Evolutionary conservation across 75 land plant genomes (phyloP).

Genomic region (Isoetes taiwanensis): DNA sequence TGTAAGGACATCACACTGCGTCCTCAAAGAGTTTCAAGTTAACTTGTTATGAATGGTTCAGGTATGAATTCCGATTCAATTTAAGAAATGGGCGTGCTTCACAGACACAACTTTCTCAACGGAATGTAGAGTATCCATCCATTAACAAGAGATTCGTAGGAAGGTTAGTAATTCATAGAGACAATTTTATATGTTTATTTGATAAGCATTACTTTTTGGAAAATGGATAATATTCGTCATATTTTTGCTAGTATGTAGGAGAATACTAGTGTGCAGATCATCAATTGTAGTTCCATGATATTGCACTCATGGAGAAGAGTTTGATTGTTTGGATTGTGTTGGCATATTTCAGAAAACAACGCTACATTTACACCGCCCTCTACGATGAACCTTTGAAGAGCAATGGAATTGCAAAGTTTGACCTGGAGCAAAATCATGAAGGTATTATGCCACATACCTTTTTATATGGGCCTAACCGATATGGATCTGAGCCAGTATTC

Average conservation of each 20-base stretch:
- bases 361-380: conserved; percentile 53
- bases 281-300: too few species aligned
- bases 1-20: conserved; percentile 31
- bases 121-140: conserved; percentile 74
- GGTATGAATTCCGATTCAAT: conserved; percentile 90
- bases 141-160: conserved; percentile 81
- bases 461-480: conserved; percentile 57
- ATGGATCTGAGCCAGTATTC: conserved; percentile 81
- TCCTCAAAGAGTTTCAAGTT: too few species aligned
- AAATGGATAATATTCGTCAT: too few species aligned
- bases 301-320: too few species aligned
- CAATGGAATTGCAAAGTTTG: conserved; percentile 64
- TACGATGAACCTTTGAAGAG: conserved; percentile 44
- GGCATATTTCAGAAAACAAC: conserved; percentile 46
- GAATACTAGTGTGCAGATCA: too few species aligned
- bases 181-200: too few species aligned
- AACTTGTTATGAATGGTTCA: too few species aligned
- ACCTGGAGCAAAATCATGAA: conserved; percentile 53
- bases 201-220: too few species aligned
- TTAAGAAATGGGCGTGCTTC: conserved; percentile 69
- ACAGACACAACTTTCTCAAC: conserved; percentile 52
- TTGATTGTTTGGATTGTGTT: too few species aligned
- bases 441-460: conserved; percentile 59
- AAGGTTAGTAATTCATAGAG: too few species aligned
- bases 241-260: too few species aligned